These are phyloP conservation scores for Actinomucor elegans DNA, from an alignment of 371 early-diverging fungal genomes.

Conservation along the genomic window DNA sequence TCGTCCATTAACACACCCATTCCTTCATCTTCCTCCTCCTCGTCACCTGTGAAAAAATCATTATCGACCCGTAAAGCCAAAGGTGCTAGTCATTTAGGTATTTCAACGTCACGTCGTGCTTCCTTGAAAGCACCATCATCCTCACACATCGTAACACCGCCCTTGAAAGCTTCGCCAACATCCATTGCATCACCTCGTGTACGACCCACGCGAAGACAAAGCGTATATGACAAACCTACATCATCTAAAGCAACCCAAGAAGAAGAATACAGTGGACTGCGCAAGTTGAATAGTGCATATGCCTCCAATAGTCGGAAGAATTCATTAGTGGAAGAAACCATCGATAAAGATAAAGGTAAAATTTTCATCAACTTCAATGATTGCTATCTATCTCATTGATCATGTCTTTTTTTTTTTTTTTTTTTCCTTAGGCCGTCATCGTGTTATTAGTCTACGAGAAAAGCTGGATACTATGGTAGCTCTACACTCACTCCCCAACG, in stretches of 20 bases:
- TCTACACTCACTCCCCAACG: slow-evolving; percentile 26
- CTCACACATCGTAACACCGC: slow-evolving; percentile 2
- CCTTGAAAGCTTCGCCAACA: slow-evolving; percentile 12
- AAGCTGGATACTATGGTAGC: slow-evolving; percentile 36
- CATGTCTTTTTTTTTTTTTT: too few species aligned
- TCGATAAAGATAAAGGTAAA: slow-evolving; percentile 14
- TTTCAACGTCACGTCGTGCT: slow-evolving; percentile 9
- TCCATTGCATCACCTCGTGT: slow-evolving; percentile 24
- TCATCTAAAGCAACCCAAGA: not conserved
- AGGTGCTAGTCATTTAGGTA: slow-evolving; percentile 19
- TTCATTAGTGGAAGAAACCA: slow-evolving; percentile 10
- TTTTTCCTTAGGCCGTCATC: slow-evolving; percentile 10
- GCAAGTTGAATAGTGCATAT: slow-evolving; percentile 15
- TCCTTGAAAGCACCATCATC: slow-evolving; percentile 17
- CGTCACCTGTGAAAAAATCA: slow-evolving; percentile 27
- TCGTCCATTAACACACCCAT: slow-evolving; percentile 11
- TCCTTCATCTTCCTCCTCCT: slow-evolving; percentile 19
- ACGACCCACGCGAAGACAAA: slow-evolving; percentile 19
- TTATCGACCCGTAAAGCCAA: slow-evolving; percentile 15
- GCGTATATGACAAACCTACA: not conserved
- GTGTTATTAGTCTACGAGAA: slow-evolving; percentile 28
- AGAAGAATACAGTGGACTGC: not conserved
- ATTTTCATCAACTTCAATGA: too few species aligned
- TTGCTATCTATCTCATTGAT: too few species aligned
- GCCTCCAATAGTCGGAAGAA: slow-evolving; percentile 19